Base-by-base conservation (phyloP, 2,329 filamentous ascomycete species). In the Fusarium citri region DNA sequence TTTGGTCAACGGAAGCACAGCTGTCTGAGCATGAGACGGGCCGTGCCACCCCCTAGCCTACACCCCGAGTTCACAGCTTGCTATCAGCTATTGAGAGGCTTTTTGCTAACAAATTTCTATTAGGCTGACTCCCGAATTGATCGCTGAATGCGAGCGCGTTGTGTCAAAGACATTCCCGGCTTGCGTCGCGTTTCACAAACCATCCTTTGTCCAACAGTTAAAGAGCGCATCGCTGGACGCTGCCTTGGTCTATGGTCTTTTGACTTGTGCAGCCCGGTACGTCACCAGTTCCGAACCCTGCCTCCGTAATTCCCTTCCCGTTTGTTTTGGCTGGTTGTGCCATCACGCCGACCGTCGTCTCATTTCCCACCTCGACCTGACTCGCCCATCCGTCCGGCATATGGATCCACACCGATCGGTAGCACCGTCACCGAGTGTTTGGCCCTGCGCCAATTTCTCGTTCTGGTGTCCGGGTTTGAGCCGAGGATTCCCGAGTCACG, bases 131-230 rank as follows among this genome's bases (percentile, higher is more conserved):
- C 86, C 87, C 54, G 87, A 89, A 76, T 80, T 88, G 66, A 81
- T 88, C 66, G 79, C 83, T 69, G 87, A 89, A 79, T 88, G 86
- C 76, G 87, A 89, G 78, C 83, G 87, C 61, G 86, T 89, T 75
- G 85, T 89, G 73, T 85, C 83, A 72, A 89, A 88, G 81, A 88
- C 86, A 16, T 83, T 89, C 72, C 87, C 87, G 41, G 86, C 87
- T 66, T 89, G 86, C 75, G 86, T 89, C 43, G 87, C 87, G 74
- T 89, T 89, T 76, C 87, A 89, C 80, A 89, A 88, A 79, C 87
- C 87, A 10, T 87, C 87, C 4, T 89, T 89, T 77, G 77, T 89
- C 34, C 86, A 88, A 78, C 87, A 88, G 75, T 82, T 89, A 53
- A 89, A 88, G 80, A 86, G 82, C 71, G 83, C 81, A 23, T 82